Evolutionary conservation across 352 stramenopile species (phyloP).

Genomic region (Phytophthora sojae): DNA sequence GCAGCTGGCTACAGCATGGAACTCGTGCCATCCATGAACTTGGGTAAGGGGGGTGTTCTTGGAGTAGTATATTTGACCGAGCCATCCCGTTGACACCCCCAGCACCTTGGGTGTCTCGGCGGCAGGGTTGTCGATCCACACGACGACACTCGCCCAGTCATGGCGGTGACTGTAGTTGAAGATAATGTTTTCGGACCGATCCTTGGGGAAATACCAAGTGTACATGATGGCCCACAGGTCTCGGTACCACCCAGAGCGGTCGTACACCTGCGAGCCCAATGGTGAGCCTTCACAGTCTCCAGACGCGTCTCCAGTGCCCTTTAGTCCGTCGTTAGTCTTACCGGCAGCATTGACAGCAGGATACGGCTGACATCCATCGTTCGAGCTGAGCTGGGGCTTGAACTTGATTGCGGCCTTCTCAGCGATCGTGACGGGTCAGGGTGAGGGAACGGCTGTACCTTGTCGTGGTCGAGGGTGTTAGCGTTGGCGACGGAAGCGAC

Average conservation of each 20-base stretch:
- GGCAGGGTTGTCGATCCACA: constrained; percentile 43
- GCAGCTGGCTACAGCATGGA: constrained; percentile 1
- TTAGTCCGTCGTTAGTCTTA: constrained; percentile 36
- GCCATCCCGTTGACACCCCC: constrained; percentile 14
- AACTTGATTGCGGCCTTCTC: constrained; percentile 39
- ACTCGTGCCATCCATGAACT: constrained; percentile 13
- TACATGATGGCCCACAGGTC: constrained; percentile 31
- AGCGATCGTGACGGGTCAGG: constrained; percentile 16
- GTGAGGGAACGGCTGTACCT: constrained; percentile 3
- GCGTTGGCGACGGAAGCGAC: no score
- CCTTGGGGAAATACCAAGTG: constrained; percentile 50
- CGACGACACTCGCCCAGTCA: constrained; percentile 42
- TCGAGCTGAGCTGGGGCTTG: constrained; percentile 40
- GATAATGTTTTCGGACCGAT: constrained; percentile 20
- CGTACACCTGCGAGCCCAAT: constrained; percentile 14
- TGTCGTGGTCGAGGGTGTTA: not conserved
- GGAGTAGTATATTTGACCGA: constrained; percentile 11
- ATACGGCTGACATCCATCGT: constrained; percentile 41
- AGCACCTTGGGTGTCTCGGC: constrained; percentile 19
- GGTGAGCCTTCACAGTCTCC: constrained; percentile 3
- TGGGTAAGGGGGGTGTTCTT: constrained; percentile 20
- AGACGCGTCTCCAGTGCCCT: not conserved
- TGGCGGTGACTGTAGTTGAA: constrained; percentile 36
- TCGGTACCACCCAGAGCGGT: constrained; percentile 7
- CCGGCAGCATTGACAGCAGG: constrained; percentile 34